Conservation (phyloP, 2,329 filamentous ascomycete genomes). For the Elsinoe perseae region DNA sequence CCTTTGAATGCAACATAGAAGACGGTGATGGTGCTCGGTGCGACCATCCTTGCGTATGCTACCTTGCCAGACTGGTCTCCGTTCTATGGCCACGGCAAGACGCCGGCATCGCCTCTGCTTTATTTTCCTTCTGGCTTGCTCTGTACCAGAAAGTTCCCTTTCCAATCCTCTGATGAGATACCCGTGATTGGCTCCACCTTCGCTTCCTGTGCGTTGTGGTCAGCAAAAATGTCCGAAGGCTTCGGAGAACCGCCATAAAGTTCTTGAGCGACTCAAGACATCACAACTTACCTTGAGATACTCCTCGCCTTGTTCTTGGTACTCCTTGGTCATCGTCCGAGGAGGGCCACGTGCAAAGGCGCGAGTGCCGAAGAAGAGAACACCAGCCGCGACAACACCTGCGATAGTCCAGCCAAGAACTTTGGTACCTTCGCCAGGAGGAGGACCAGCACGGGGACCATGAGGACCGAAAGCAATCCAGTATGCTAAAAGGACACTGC, state of each 20-base stretch:
- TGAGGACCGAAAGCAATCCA: conserved; percentile 98
- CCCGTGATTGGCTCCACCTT: conserved; percentile 81
- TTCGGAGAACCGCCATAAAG: conserved; percentile 16
- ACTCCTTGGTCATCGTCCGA: conserved; percentile 91
- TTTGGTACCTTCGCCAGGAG: conserved; percentile 77
- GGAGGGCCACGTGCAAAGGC: conserved; percentile 64
- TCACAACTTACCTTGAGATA: conserved; percentile 67
- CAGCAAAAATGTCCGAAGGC: conserved; percentile 14
- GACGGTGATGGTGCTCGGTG: background rate
- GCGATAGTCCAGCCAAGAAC: conserved; percentile 65
- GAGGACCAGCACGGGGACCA: conserved; percentile 74
- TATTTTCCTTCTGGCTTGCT: conserved; percentile 32
- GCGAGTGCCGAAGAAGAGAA: conserved; percentile 66
- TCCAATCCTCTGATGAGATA: conserved; percentile 70
- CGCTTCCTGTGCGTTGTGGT: conserved; percentile 55
- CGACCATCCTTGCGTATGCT: background rate
- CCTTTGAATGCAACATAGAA: background rate
- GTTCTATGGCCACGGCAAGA: background rate
- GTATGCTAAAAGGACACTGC: conserved; percentile 59
- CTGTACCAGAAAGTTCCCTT: conserved; percentile 65
- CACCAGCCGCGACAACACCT: conserved; percentile 59
- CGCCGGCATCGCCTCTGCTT: background rate
- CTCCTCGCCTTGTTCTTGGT: conserved; percentile 92
- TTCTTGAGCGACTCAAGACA: background rate
- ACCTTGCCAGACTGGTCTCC: background rate